These are phyloP conservation scores for Marasmius fiardii DNA, from an alignment of 1,284 basidiomycete species.

Conservation along the genomic window DNA sequence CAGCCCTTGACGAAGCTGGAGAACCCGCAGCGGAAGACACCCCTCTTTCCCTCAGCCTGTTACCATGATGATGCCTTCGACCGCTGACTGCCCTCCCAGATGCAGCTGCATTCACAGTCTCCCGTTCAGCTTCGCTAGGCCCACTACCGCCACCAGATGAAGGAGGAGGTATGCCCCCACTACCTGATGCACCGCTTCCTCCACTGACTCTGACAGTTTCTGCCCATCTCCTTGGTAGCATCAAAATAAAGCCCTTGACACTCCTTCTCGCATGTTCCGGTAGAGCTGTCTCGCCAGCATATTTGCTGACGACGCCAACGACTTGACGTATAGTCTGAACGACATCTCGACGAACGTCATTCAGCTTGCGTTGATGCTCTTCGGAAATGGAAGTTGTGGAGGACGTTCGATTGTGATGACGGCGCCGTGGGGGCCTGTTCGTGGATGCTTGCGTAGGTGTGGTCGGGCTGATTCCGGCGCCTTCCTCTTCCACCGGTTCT, in stretches of 20 bases:
- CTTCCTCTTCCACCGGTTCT: neutral
- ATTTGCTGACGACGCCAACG: slow-evolving; percentile 84
- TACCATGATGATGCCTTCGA: slow-evolving; percentile 10
- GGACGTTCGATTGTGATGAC: slow-evolving; percentile 24
- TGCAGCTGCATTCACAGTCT: slow-evolving; percentile 36
- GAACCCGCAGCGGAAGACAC: slow-evolving; percentile 8
- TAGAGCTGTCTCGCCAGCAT: slow-evolving; percentile 79
- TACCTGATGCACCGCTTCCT: slow-evolving; percentile 10
- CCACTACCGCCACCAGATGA: neutral
- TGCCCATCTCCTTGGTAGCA: slow-evolving; percentile 81
- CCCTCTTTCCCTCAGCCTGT: slow-evolving; percentile 9
- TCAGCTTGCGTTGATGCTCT: slow-evolving; percentile 63
- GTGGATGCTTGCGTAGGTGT: slow-evolving; percentile 18
- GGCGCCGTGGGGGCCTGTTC: slow-evolving; percentile 16
- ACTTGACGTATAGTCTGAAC: slow-evolving; percentile 86
- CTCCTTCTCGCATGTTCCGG: slow-evolving; percentile 79
- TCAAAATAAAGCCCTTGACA: slow-evolving; percentile 80
- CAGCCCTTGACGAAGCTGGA: slow-evolving; percentile 23
- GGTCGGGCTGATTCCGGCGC: slow-evolving; percentile 2
- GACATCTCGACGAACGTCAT: slow-evolving; percentile 76
- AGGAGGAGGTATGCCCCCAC: slow-evolving; percentile 15
- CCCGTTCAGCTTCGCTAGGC: slow-evolving; percentile 16
- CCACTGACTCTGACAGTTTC: slow-evolving; percentile 24
- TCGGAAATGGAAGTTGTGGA: slow-evolving; percentile 26
- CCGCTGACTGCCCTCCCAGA: slow-evolving; percentile 26